Evolutionary conservation across 768 basidiomycete species (phyloP).

Genomic region (Crepidotus variabilis): DNA sequence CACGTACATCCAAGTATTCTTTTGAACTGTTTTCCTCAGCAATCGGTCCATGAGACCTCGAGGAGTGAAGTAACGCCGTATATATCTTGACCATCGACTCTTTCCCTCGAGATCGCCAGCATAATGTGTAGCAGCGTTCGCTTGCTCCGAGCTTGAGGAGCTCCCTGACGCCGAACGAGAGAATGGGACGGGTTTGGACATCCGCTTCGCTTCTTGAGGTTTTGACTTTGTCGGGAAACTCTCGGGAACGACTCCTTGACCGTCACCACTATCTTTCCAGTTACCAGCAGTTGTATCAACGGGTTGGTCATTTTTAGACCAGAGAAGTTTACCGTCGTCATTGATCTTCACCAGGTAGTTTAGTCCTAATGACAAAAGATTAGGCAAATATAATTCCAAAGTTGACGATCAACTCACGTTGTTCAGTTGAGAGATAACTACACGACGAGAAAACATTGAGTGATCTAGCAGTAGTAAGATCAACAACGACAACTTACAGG

Average conservation of each 20-base stretch:
- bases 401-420: constrained; percentile 32
- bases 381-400: background rate
- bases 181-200: constrained; percentile 12
- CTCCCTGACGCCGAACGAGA: background rate
- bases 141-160: constrained; percentile 10
- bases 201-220: constrained; percentile 13
- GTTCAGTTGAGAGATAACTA: constrained; percentile 57
- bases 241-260: constrained; percentile 47
- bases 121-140: constrained; percentile 40
- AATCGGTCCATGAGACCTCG: constrained; percentile 50
- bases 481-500: constrained; percentile 27
- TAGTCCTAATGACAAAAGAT: constrained; percentile 38
- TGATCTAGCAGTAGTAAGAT: background rate
- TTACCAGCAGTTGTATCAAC: constrained; percentile 58
- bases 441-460: background rate
- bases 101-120: constrained; percentile 26
- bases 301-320: constrained; percentile 53
- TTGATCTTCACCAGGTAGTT: constrained; percentile 65
- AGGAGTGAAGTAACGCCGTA: constrained; percentile 44
- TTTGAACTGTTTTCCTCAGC: constrained; percentile 52
- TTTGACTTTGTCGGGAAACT: constrained; percentile 18
- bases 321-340: constrained; percentile 46
- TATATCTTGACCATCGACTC: constrained; percentile 31
- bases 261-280: constrained; percentile 61
- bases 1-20: constrained; percentile 70